phyloP scores from a whole-genome alignment of 1,139 yeast genomes.

The Magnusiomyces magnusii region DNA sequence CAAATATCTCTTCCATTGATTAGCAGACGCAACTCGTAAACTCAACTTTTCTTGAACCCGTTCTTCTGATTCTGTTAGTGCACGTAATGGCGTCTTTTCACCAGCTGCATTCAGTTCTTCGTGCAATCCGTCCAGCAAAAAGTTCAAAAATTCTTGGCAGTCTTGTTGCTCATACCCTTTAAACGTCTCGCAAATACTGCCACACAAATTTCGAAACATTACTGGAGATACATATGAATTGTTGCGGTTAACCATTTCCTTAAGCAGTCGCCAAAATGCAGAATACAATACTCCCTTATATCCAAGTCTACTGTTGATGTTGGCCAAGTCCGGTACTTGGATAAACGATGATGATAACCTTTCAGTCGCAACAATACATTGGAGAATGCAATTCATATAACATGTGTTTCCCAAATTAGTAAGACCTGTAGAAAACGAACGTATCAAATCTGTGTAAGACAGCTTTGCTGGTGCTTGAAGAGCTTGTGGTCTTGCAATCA shows the following conservation, averaged over 20 bases:
- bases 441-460: not conserved
- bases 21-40: constrained; percentile 75
- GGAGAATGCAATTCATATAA: constrained; percentile 86
- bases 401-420: constrained; percentile 86
- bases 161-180: constrained; percentile 85
- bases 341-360: constrained; percentile 43
- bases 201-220: constrained; percentile 55
- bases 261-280: constrained; percentile 60
- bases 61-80: constrained; percentile 69
- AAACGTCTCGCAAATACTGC: constrained; percentile 63
- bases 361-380: constrained; percentile 59
- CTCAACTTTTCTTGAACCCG: constrained; percentile 64
- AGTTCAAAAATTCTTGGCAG: constrained; percentile 83
- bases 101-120: constrained; percentile 78
- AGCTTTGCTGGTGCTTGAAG: not conserved
- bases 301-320: constrained; percentile 68
- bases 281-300: constrained; percentile 76
- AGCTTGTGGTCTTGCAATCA: not conserved
- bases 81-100: constrained; percentile 44
- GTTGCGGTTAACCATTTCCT: constrained; percentile 44
- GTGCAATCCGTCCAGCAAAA: constrained; percentile 76
- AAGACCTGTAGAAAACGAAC: constrained; percentile 46
- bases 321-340: constrained; percentile 63
- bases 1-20: constrained; percentile 91
- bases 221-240: constrained; percentile 47